Evolutionary conservation across 768 basidiomycete species (phyloP).

Genomic region (Tylopilus felleus): DNA sequence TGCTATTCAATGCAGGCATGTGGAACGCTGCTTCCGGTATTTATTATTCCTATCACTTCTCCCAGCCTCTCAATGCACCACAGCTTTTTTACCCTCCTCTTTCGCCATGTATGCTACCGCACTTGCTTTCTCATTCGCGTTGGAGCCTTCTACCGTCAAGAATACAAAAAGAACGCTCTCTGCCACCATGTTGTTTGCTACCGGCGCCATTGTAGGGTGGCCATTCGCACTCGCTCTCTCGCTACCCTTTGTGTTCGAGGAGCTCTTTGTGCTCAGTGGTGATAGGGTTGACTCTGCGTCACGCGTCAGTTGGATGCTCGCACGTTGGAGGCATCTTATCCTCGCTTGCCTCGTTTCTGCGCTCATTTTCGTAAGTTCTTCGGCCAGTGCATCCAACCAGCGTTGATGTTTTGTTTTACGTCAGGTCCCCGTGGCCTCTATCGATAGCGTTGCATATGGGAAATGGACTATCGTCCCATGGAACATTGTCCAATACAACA

Average conservation of each 20-base stretch:
- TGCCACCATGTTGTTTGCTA: slow-evolving; percentile 69
- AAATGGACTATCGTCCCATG: slow-evolving; percentile 76
- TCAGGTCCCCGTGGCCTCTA: slow-evolving; percentile 77
- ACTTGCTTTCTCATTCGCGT: slow-evolving; percentile 69
- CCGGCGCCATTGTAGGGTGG: slow-evolving; percentile 92
- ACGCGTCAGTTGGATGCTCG: slow-evolving; percentile 51
- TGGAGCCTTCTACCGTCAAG: slow-evolving; percentile 52
- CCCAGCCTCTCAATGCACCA: slow-evolving; percentile 11
- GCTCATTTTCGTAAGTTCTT: slow-evolving; percentile 56
- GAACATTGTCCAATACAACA: slow-evolving; percentile 93
- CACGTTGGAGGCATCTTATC: slow-evolving; percentile 58
- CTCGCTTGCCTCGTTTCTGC: slow-evolving; percentile 51
- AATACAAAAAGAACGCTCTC: slow-evolving; percentile 56
- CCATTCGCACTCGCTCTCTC: slow-evolving; percentile 89
- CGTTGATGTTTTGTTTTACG: neutral
- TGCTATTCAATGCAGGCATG: slow-evolving; percentile 87
- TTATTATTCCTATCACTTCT: neutral
- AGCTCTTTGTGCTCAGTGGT: slow-evolving; percentile 72
- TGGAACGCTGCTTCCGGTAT: slow-evolving; percentile 87
- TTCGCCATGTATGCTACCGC: slow-evolving; percentile 91
- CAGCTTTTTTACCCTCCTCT: slow-evolving; percentile 92
- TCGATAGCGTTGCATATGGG: slow-evolving; percentile 89
- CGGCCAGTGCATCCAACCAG: neutral
- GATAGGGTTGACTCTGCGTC: slow-evolving; percentile 55
- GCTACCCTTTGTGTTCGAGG: slow-evolving; percentile 87